Evolutionary conservation across 768 basidiomycete genomes (phyloP).

Genomic region (Rhodotorula taiwanensis): DNA sequence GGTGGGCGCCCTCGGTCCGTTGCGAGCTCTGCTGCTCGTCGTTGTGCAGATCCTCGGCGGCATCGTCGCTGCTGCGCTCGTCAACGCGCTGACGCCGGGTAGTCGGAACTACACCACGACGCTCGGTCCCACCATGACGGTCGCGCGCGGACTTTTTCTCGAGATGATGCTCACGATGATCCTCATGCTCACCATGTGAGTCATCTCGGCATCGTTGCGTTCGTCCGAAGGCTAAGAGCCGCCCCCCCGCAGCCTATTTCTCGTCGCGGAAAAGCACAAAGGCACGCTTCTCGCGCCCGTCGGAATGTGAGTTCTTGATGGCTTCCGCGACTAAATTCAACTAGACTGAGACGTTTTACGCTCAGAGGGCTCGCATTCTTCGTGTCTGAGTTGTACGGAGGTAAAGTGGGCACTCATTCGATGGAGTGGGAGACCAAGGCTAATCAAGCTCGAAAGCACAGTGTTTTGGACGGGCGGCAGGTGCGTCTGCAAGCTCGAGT

Average conservation of each 20-base stretch:
- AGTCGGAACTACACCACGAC: slow-evolving; percentile 4
- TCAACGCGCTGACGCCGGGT: slow-evolving; percentile 21
- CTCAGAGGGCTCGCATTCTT: slow-evolving; percentile 31
- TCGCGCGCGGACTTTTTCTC: slow-evolving; percentile 31
- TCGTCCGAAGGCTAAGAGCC: not conserved
- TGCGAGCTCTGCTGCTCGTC: slow-evolving; percentile 33
- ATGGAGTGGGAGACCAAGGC: too few relatives aligned
- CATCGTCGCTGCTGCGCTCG: slow-evolving; percentile 27
- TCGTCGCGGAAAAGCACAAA: slow-evolving; percentile 42
- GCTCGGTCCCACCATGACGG: slow-evolving; percentile 16
- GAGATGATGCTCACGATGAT: slow-evolving; percentile 37
- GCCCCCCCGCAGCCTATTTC: not conserved
- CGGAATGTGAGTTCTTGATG: slow-evolving; percentile 45
- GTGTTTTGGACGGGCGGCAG: not conserved
- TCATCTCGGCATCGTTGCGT: not conserved
- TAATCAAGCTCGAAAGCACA: not conserved
- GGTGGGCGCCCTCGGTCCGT: slow-evolving; percentile 26
- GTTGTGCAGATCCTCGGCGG: slow-evolving; percentile 35
- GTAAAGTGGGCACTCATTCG: not conserved
- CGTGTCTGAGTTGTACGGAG: slow-evolving; percentile 35
- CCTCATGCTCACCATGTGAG: slow-evolving; percentile 37
- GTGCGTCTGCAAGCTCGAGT: too few relatives aligned
- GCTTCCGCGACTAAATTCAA: too few relatives aligned
- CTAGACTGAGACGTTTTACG: too few relatives aligned
- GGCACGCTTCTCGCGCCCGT: slow-evolving; percentile 49